Evolutionary conservation across 2,329 filamentous ascomycete species (phyloP), one percentile per base, ranked within the genome.

Genomic region (Leptographium lundbergii): DNA sequence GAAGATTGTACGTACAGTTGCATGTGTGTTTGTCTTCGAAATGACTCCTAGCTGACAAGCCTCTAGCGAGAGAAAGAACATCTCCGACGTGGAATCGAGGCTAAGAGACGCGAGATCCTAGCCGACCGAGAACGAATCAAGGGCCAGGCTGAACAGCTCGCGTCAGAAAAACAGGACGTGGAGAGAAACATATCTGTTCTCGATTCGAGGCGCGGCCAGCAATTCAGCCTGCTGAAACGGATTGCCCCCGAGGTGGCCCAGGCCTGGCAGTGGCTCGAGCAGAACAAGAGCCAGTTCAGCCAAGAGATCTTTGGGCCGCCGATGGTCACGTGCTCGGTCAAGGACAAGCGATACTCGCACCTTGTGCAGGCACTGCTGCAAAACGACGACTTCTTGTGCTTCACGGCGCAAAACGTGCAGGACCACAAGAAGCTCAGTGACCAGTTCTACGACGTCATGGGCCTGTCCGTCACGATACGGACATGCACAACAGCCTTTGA

Each of bases 211-310:
- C 78, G 85, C 61, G 91, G 91, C 6, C 87, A 88, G 66, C 86
- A 89, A 64, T 75, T 87, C 59, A 81, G 73, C 55, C 82, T 86
- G 63, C 78, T 99, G 58, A 76, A 75, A 57, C 76, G 69, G 6
- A 19, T 79, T 0, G 87, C 85, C 13, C 68, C 68, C 0, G 88
- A 96, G 59, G 82, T 87, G 2, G 80, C 80, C 13, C 75, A 69
- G 63, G 90, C 85, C 2, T 96, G 89, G 84, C 77, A 85, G 50
- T 99, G 92, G 91, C 79, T 97, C 57, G 80, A 89, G 67, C 70
- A 82, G 2, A 84, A 99, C 68, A 79, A 79, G 61, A 69, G 78
- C 58, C 71, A 80, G 55, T 94, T 96, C 63, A 81, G 88, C 67
- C 83, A 87, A 63, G 79, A 87, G 60, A 85, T 96, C 5, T 90